A percentile compares a stretch with the other conserved stretches of the same genome.
Conservation (phyloP, 2,329 filamentous ascomycete species). For the Metarhizium rileyi region DNA sequence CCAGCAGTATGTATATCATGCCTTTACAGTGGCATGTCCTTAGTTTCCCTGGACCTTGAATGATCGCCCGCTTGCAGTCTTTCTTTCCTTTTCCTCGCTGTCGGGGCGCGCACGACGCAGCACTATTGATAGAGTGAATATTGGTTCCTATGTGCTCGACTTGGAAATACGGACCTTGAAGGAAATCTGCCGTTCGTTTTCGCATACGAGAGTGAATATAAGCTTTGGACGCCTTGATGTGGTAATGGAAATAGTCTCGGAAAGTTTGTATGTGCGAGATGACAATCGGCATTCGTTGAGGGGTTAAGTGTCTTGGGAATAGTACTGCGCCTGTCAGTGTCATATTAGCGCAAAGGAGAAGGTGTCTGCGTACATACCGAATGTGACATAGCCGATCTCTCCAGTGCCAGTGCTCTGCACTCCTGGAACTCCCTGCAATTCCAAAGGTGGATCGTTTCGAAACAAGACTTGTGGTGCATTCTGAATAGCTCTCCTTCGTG, state of each 20-base stretch:
- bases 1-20: neutral
- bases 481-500: conserved; percentile 86
- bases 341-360: neutral
- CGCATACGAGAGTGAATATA: conserved; percentile 99
- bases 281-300: conserved; percentile 82
- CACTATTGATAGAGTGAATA: conserved; percentile 45
- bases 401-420: conserved; percentile 65
- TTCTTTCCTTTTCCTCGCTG: conserved; percentile 92
- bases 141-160: neutral
- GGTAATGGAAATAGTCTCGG: conserved; percentile 99
- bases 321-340: conserved; percentile 51
- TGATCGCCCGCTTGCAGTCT: conserved; percentile 92
- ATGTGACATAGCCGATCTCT: conserved; percentile 95
- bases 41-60: conserved; percentile 53
- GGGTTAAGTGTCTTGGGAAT: conserved; percentile 88
- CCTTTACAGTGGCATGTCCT: neutral
- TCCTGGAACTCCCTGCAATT: conserved; percentile 81
- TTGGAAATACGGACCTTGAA: conserved; percentile 64
- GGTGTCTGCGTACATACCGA: conserved; percentile 68
- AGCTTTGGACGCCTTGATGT: conserved; percentile 98
- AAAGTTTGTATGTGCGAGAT: conserved; percentile 99
- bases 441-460: conserved; percentile 85
- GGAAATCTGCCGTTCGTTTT: conserved; percentile 92
- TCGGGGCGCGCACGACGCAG: conserved; percentile 90
- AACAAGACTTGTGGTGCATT: conserved; percentile 97